Percentiles rank a stretch among this genome's conserved stretches.
Evolutionary conservation across 441 rosid species (phyloP).

Genomic region (Gossypium gossypioides): DNA sequence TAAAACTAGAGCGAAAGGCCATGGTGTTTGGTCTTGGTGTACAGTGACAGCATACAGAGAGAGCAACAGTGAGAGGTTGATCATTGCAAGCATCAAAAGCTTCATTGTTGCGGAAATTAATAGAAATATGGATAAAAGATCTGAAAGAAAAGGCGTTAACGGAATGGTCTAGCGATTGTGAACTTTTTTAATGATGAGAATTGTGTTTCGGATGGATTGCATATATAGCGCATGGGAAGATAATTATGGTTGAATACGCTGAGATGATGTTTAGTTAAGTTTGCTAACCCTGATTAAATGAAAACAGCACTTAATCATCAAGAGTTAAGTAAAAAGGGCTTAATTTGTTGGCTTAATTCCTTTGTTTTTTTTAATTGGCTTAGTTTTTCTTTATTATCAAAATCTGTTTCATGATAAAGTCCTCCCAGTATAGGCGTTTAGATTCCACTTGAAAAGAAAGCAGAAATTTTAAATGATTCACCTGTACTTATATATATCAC

Average conservation of each 20-base stretch:
- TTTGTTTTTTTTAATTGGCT: background rate
- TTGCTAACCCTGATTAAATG: conserved; percentile 24
- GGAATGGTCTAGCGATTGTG: conserved; percentile 13
- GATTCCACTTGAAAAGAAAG: background rate
- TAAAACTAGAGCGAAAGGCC: conserved; percentile 17
- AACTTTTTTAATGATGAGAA: conserved; percentile 16
- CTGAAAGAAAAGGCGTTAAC: background rate
- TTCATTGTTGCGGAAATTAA: conserved; percentile 15
- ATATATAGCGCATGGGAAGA: conserved; percentile 20
- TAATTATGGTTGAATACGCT: background rate
- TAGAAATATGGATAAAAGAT: background rate
- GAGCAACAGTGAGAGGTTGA: conserved; percentile 16
- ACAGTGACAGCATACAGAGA: background rate
- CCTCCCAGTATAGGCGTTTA: background rate
- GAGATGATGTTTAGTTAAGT: conserved; percentile 9
- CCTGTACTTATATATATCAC: no score
- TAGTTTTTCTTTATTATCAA: background rate
- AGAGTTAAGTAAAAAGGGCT: background rate
- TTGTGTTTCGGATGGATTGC: conserved; percentile 17
- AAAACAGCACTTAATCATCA: background rate
- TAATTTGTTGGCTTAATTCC: background rate
- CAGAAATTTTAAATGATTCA: background rate
- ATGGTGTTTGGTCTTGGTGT: conserved; percentile 7
- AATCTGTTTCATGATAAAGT: background rate
- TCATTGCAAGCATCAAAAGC: conserved; percentile 4